A percentile compares a stretch with the other conserved stretches of the same genome.
Conservation (phyloP, 106 monocot species). For the Apostasia ramifera region DNA sequence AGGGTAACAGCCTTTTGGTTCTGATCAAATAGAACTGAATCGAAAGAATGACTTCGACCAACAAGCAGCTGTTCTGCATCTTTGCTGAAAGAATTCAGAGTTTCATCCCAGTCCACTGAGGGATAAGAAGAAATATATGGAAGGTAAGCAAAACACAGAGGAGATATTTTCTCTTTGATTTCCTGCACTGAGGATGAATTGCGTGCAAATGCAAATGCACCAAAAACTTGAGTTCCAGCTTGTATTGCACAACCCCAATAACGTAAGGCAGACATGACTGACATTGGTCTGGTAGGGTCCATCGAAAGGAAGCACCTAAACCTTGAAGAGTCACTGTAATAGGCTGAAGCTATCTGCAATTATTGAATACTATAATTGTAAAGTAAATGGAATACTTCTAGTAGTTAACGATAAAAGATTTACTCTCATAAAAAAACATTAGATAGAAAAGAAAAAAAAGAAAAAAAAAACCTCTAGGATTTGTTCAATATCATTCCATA, state of each 20-base stretch:
- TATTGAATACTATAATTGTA: not conserved
- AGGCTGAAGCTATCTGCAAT: constrained; percentile 49
- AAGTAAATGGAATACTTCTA: not conserved
- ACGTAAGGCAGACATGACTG: constrained; percentile 59
- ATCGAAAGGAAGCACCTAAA: constrained; percentile 77
- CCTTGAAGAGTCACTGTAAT: constrained; percentile 57
- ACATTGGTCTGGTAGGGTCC: constrained; percentile 38
- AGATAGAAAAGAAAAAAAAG: constrained; percentile 8
- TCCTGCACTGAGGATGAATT: constrained; percentile 29
- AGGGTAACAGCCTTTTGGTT: constrained; percentile 55
- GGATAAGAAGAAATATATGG: constrained; percentile 47
- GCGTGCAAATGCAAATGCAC: constrained; percentile 57
- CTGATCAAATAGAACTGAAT: constrained; percentile 57
- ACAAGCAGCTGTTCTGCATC: constrained; percentile 41
- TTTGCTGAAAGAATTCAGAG: constrained; percentile 20
- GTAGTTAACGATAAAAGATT: not conserved
- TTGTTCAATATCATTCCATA: constrained; percentile 74
- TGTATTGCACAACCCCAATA: constrained; percentile 98
- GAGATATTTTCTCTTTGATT: constrained; percentile 41
- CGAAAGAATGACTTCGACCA: constrained; percentile 6
- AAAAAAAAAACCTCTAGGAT: constrained; percentile 48
- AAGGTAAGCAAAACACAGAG: constrained; percentile 47
- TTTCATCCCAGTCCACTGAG: constrained; percentile 43
- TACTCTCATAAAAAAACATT: constrained; percentile 1
- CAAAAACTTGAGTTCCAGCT: constrained; percentile 67